phyloP scores from a whole-genome alignment of 140 eudicot genomes.

The Artemisia princeps region DNA sequence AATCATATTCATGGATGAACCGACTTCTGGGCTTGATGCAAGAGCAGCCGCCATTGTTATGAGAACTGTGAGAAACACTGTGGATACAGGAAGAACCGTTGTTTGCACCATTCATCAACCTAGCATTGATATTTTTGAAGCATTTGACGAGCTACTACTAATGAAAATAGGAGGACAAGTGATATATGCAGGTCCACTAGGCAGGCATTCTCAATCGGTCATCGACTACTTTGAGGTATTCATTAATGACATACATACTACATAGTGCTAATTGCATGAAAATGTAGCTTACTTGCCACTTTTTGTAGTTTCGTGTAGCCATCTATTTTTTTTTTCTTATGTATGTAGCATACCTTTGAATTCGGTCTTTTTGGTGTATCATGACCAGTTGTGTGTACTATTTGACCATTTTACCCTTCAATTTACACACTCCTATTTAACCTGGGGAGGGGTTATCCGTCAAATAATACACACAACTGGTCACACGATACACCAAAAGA shows the following conservation, averaged over 20 bases:
- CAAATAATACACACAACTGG: too few relatives aligned
- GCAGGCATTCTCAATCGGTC: slow-evolving; percentile 52
- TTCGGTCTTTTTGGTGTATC: too few relatives aligned
- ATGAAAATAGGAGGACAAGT: slow-evolving; percentile 88
- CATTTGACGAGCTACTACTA: slow-evolving; percentile 76
- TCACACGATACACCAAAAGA: too few relatives aligned
- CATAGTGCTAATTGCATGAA: slow-evolving; percentile 64
- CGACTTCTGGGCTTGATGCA: slow-evolving; percentile 85
- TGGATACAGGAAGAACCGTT: slow-evolving; percentile 82
- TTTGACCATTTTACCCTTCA: too few relatives aligned
- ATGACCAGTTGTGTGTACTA: too few relatives aligned
- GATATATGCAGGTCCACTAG: slow-evolving; percentile 79
- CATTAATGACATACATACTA: neutral
- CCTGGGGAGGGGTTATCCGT: too few relatives aligned
- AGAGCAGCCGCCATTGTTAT: slow-evolving; percentile 91
- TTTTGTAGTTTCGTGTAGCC: slow-evolving; percentile 35
- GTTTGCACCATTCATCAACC: slow-evolving; percentile 93
- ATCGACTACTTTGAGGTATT: slow-evolving; percentile 73
- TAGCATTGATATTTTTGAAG: slow-evolving; percentile 75
- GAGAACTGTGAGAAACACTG: slow-evolving; percentile 85
- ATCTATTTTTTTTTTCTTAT: too few relatives aligned
- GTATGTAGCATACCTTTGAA: too few relatives aligned
- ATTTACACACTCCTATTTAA: too few relatives aligned
- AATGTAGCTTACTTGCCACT: slow-evolving; percentile 55
- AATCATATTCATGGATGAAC: slow-evolving; percentile 87